Evolutionary conservation across 1,284 basidiomycete genomes (phyloP), one percentile per base, ranked within the genome.

Genomic region (Puccinia brachypodii): DNA sequence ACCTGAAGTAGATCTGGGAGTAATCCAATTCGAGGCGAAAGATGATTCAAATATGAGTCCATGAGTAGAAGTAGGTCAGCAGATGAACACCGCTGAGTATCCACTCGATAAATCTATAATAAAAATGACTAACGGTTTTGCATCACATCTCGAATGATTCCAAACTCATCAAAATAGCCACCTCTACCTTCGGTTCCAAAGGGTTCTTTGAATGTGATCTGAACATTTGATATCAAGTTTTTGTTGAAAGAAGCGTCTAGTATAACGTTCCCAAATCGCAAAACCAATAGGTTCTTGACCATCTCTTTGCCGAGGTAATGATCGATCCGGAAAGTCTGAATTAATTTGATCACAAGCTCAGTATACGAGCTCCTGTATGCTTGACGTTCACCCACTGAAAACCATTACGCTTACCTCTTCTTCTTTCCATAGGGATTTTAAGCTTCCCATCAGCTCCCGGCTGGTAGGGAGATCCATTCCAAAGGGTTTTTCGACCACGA

Each of bases 221-320:
- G 96, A 56, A 98, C 94, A 86, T 95, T 98, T 88, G 91, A 92
- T 88, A 98, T 93, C 82, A 91, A 93, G 87, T 95, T 94, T 88
- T 93, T 96, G 89, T 97, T 95, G 93, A 95, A 96, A 36, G 90
- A 90, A 38, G 93, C 91, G 83, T 91, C 91, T 87, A 97, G 88
- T 40, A 95, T 93, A 84, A 95, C 88, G 88, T 98, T 98, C 83
- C 94, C 95, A 86, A 98, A 98, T 60, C 95, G 92, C 73, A 97
- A 89, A 44, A 97, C 94, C 83, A 98, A 92, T 81, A 98, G 87
- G 87, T 98, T 98, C 90, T 98, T 98, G 87, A 97, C 93, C 95
- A 98, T 98, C 89, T 98, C 95, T 89, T 98, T 98, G 83, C 95
- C 95, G 80, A 98, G 92, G 87, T 98, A 98, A 87, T 98, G 95